Evolutionary conservation across 106 monocot species (phyloP), one percentile per base, ranked within the genome.

Genomic region (Alisma plantagoaquatica): DNA sequence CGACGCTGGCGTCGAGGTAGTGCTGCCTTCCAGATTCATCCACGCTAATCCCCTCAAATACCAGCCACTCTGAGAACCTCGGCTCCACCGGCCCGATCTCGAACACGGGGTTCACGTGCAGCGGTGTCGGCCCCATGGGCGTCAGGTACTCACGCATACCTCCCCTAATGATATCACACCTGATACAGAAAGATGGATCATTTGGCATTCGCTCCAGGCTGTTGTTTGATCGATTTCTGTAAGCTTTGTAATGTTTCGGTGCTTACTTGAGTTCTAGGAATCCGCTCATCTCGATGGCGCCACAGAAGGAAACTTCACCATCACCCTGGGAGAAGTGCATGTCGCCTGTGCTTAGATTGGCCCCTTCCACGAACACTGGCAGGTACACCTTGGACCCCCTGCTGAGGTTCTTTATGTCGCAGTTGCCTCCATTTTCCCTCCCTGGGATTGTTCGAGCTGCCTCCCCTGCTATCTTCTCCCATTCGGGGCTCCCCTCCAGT

Each of bases 311-410:
- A 32, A 93, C 74, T 61, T 93, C 83, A 7, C 86, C 92, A 60
- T 87, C 92, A 10, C 87, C 92, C 54, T 93, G 86, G 24, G 92
- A 93, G 53, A 93, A 93, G 54, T 93, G 92, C 86, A 93, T 93
- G 63, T 87, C 92, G 10, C 82, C 86, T 44, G 83, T 75, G 29
- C 87, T 87, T 12, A 87, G 69, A 54, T 87, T 83, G 59, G 83
- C 87, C 25, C 87, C 93, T 47, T 94, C 83, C 0, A 94, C 75
- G 66, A 87, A 87, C 41, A 94, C 87, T 11, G 93, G 87, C 49
- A 94, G 83, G 66, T 87, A 94, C 27, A 94, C 62, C 57, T 83
- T 94, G 23, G 83, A 87, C 24, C 93, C 93, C 62, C 71, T 74
- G 29, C 87, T 94, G 29, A 94, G 75, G 60, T 94, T 94, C 70